Evolutionary conservation across 352 stramenopile genomes (phyloP).

Genomic region (Globisporangium barbulae): DNA sequence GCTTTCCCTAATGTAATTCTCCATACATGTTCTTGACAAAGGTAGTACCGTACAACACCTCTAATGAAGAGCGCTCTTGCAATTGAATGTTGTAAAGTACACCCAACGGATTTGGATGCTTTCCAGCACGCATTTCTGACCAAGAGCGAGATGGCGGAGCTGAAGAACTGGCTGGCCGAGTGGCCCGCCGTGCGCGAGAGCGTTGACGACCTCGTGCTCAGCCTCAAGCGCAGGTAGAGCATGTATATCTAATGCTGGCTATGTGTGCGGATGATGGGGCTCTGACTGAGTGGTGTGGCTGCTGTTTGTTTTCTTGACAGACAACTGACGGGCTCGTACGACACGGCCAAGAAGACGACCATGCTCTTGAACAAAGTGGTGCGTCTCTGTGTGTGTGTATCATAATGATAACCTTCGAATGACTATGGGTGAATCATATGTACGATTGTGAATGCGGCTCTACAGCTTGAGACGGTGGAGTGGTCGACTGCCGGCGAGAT

Average conservation of each 20-base stretch:
- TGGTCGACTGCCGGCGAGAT: constrained; percentile 81
- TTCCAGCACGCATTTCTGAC: constrained; percentile 1
- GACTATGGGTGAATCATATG: background rate
- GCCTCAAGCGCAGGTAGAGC: constrained; percentile 71
- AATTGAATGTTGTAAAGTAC: background rate
- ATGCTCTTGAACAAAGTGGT: constrained; percentile 74
- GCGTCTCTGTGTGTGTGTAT: constrained; percentile 5
- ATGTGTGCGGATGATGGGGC: background rate
- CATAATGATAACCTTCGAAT: background rate
- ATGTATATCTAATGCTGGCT: background rate
- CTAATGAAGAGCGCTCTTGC: background rate
- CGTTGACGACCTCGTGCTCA: constrained; percentile 73
- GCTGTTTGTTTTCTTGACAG: constrained; percentile 19
- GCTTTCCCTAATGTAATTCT: background rate
- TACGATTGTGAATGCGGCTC: background rate
- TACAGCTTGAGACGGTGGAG: constrained; percentile 70
- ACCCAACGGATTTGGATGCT: background rate
- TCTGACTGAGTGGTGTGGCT: constrained; percentile 3
- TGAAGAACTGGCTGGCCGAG: constrained; percentile 71
- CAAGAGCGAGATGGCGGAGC: constrained; percentile 23
- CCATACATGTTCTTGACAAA: background rate
- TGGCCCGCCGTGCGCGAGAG: constrained; percentile 69
- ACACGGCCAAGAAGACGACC: constrained; percentile 78
- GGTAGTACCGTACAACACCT: no score
- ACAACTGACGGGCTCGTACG: constrained; percentile 73